A percentile compares a stretch with the other conserved stretches of the same genome.
Evolutionary conservation across 1,284 basidiomycete species (phyloP).

Genomic region (Melanopsichium pennsylvanicum): DNA sequence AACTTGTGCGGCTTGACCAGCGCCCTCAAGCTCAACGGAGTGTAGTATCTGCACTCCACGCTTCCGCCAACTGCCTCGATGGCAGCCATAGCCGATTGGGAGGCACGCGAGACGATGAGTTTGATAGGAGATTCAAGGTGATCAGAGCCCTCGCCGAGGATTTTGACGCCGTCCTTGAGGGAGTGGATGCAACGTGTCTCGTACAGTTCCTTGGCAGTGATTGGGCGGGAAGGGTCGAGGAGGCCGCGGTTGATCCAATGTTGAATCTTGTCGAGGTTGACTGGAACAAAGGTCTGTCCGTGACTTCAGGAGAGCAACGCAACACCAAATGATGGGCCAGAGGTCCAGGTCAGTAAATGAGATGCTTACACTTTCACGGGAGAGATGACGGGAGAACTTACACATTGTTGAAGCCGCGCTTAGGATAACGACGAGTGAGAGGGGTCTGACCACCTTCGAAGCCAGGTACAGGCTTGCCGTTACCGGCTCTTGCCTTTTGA

Average conservation of each 20-base stretch:
- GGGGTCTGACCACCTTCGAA: slow-evolving; percentile 98
- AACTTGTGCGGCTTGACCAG: slow-evolving; percentile 72
- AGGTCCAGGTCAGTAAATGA: not conserved
- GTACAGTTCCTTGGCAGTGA: slow-evolving; percentile 85
- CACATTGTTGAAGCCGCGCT: slow-evolving; percentile 92
- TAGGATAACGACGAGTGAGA: slow-evolving; percentile 88
- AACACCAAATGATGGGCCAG: not conserved
- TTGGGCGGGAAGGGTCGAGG: slow-evolving; percentile 79
- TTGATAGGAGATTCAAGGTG: slow-evolving; percentile 79
- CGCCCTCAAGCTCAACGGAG: slow-evolving; percentile 81
- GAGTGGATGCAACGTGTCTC: slow-evolving; percentile 87
- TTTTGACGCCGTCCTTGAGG: slow-evolving; percentile 87
- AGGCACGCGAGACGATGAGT: slow-evolving; percentile 84
- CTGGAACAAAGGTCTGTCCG: slow-evolving; percentile 75
- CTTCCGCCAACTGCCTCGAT: slow-evolving; percentile 83
- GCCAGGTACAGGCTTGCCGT: slow-evolving; percentile 78
- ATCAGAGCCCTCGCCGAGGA: slow-evolving; percentile 80
- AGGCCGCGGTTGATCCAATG: slow-evolving; percentile 87
- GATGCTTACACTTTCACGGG: no score
- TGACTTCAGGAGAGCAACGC: slow-evolving; percentile 24
- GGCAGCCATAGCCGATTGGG: slow-evolving; percentile 82
- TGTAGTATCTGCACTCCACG: slow-evolving; percentile 91
- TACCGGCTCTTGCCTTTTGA: slow-evolving; percentile 89
- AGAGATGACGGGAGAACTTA: slow-evolving; percentile 68
- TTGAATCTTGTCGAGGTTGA: slow-evolving; percentile 88